These are phyloP conservation scores for Mimosa pudica DNA, from an alignment of 306 rosid genomes.

Conservation along the genomic window DNA sequence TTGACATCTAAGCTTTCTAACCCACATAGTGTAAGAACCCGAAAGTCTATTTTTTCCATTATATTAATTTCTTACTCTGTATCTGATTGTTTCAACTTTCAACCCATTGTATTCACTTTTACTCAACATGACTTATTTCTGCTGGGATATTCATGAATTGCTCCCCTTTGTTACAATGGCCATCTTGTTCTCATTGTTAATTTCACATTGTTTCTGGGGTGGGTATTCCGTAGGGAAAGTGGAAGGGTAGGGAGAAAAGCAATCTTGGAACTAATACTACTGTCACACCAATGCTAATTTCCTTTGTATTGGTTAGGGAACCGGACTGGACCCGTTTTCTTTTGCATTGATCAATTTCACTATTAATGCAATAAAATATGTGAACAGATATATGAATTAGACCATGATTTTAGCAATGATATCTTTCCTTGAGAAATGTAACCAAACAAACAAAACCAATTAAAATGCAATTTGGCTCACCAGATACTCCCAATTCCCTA, in stretches of 20 bases:
- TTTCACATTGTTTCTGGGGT: background rate
- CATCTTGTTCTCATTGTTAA: slow-evolving; percentile 3
- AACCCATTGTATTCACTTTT: slow-evolving; percentile 5
- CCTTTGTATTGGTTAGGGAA: background rate
- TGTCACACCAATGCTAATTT: background rate
- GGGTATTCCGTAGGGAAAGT: background rate
- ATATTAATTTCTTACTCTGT: background rate
- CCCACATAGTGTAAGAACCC: slow-evolving; percentile 49
- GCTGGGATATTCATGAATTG: slow-evolving; percentile 11
- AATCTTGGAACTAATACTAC: background rate
- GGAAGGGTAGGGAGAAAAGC: background rate
- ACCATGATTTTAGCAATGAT: background rate
- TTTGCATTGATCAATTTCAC: background rate
- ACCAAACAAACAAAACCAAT: background rate
- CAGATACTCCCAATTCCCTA: background rate
- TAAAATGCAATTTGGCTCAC: background rate
- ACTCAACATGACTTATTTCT: background rate
- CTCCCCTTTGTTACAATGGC: background rate
- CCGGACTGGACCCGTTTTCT: background rate
- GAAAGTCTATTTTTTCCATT: slow-evolving; percentile 20
- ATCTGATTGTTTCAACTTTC: slow-evolving; percentile 7
- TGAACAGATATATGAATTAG: background rate
- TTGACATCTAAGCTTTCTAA: slow-evolving; percentile 57
- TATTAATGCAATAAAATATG: background rate
- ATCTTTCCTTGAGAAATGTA: background rate